These are phyloP conservation scores for Peronosclerospora sorghi DNA, from an alignment of 352 stramenopile genomes.

Conservation along the genomic window DNA sequence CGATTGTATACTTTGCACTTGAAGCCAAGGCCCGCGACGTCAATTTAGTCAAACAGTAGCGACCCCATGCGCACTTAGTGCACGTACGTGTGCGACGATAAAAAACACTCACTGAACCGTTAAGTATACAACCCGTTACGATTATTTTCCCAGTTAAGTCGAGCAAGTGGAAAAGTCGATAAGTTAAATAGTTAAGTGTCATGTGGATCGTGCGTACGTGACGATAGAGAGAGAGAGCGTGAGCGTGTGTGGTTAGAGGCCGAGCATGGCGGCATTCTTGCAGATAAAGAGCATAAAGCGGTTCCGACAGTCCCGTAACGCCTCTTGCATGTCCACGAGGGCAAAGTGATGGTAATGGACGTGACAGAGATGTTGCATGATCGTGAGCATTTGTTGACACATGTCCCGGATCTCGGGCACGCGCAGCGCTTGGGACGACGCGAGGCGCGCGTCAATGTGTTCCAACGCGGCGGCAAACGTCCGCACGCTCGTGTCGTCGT, in stretches of 20 bases:
- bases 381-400: conserved; percentile 54
- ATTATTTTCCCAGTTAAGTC: too few species aligned
- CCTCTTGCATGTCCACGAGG: conserved; percentile 64
- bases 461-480: conserved; percentile 24
- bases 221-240: too few species aligned
- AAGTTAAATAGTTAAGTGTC: too few species aligned
- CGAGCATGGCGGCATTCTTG: conserved; percentile 59
- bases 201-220: too few species aligned
- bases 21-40: conserved; percentile 8
- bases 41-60: neutral
- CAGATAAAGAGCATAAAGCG: conserved; percentile 71
- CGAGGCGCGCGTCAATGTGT: conserved; percentile 35
- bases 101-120: too few species aligned
- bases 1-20: conserved; percentile 12
- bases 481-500: conserved; percentile 21
- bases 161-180: too few species aligned
- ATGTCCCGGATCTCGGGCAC: conserved; percentile 47
- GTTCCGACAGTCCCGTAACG: conserved; percentile 49
- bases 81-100: too few species aligned
- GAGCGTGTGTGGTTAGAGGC: conserved; percentile 21
- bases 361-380: conserved; percentile 66
- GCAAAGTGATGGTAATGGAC: conserved; percentile 57
- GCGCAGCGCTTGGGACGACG: conserved; percentile 37
- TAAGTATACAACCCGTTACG: too few species aligned
- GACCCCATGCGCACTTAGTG: too few species aligned